These are phyloP conservation scores for Hypomyces rosellus DNA, from an alignment of 2,329 filamentous ascomycete species.

Conservation along the genomic window DNA sequence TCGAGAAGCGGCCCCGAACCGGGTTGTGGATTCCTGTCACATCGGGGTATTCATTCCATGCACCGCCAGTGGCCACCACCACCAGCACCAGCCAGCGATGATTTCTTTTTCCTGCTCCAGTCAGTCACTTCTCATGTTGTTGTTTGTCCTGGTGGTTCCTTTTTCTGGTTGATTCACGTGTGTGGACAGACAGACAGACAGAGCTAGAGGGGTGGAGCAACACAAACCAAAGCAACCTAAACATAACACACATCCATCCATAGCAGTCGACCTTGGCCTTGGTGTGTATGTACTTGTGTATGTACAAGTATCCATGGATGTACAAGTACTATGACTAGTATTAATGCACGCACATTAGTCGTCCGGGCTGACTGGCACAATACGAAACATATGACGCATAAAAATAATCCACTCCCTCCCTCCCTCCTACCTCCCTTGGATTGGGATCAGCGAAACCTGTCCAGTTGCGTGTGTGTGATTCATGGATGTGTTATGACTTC, in stretches of 20 bases:
- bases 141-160: too few relatives aligned
- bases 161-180: too few relatives aligned
- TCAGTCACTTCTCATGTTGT: background rate
- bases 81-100: background rate
- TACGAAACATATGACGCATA: constrained; percentile 1
- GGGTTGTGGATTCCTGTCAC: background rate
- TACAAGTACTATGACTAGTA: too few relatives aligned
- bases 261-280: too few relatives aligned
- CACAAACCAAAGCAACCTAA: background rate
- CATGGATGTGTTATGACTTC: background rate
- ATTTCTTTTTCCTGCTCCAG: background rate
- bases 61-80: background rate
- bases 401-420: constrained; percentile 9
- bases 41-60: background rate
- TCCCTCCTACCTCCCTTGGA: background rate
- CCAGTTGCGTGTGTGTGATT: too few relatives aligned
- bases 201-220: background rate
- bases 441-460: constrained; percentile 7
- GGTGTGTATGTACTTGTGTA: too few relatives aligned
- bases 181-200: too few relatives aligned
- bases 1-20: background rate
- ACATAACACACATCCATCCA: too few relatives aligned
- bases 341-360: constrained; percentile 1
- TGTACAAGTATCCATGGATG: too few relatives aligned
- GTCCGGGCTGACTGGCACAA: background rate